Evolutionary conservation across 345 rosid species (phyloP), one percentile per base, ranked within the genome.

Genomic region (Camelina hispida): DNA sequence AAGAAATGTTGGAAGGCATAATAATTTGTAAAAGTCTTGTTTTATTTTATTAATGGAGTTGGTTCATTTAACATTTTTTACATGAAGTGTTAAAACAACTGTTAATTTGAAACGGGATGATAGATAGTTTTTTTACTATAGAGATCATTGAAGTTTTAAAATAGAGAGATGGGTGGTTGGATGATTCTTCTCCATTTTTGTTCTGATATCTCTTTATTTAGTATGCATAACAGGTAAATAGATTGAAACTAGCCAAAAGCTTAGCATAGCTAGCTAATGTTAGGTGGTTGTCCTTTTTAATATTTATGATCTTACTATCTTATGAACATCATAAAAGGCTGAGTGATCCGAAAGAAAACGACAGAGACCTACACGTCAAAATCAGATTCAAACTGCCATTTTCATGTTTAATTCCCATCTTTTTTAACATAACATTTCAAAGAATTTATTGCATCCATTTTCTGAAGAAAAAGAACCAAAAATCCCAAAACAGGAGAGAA

Each of bases 381-480:
- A 48, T 67, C 73, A 59, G 55, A 59, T 25, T 38, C 68, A 75
- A 58, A 38, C 67, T 74, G 25, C 72, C 68, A 57, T 74, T 58
- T 74, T 74, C 73, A 58, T 74, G 44, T 25, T 25, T 66, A 57
- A 4, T 35, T 48, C 28, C 38, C 48, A 44, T 55, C 40, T 64
- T 43, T 40, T 34, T 34, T 34, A 54, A 60, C 30, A 25, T 9
- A 15, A 9, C n/a, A 9, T 69, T 57, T 34, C 2, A 10, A 54
- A 64, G 5, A 64, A 64, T 4, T 37, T 58, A 14, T 67, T 48
- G 67, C 62, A 23, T 48, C 42, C 6, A 22, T 47, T 57, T 20
- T 35, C 22, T 23, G 25, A 37, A 58, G 12, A 66, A 48, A 66
- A 48, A 13, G 7, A 56, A 74, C 57, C 7, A 32, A 52, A 54